Evolutionary conservation across 768 basidiomycete species (phyloP), one percentile per base, ranked within the genome.

Genomic region (Leccinum variicolor): DNA sequence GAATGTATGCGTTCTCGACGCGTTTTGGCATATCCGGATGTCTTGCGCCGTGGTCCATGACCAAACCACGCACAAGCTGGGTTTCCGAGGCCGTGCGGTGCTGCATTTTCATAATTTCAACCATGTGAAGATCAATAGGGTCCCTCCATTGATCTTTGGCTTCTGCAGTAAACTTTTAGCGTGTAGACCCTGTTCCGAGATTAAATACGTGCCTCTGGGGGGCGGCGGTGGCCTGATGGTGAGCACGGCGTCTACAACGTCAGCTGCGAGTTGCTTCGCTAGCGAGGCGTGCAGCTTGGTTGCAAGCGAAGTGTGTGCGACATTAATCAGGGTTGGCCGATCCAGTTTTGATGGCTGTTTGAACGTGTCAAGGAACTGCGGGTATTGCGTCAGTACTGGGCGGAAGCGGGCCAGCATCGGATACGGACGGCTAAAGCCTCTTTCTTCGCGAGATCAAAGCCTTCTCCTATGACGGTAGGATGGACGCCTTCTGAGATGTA

Each of bases 71-170:
- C 66, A 99, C 79, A 39, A 99, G 85, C 71, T 97, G 91, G 29
- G 97, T 99, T 74, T 99, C 97, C 23, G 93, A 94, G 61, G 97
- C 94, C 45, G 90, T 95, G 66, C 95, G 90, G 77, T 99, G 97
- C 74, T 97, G 96, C 97, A 99, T 99, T 79, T 98, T 98, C 97
- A 98, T 98, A 61, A 98, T 87, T 76, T 99, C 97, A 52, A 99
- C 79, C 97, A 99, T 99, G 76, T 98, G 96, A 56, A 99, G 80
- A 78, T 99, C 97, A 69, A 98, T 95, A 51, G 95, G 94, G 64
- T 94, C 87, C 53, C 81, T 82, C 80, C 84, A 89, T 64, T 86
- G 84, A 68, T 89, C 86, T 60, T 78, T 76, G 19, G 81, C 73
- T 60, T 83, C 85, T 89, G 62, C 53, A 55, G 55, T 61, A 62